A percentile compares a stretch with the other conserved stretches of the same genome.
Conservation (phyloP, 176 grass and related monocot genomes). For the Chloris gayana region DNA sequence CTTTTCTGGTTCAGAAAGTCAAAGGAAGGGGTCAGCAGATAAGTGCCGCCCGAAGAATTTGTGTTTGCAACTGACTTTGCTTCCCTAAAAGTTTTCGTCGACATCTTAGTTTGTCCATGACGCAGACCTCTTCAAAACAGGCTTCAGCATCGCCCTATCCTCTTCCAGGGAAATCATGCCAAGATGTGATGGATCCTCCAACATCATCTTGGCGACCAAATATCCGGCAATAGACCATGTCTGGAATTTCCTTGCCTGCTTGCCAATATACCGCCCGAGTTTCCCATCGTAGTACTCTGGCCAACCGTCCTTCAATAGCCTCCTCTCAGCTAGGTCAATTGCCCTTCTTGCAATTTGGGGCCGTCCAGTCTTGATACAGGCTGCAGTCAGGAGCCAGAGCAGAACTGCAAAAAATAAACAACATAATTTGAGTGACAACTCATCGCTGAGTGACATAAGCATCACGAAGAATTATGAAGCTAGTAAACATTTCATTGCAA, state of each 20-base stretch:
- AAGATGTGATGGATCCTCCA: constrained; percentile 79
- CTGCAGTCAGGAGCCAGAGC: constrained; percentile 87
- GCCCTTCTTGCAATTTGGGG: constrained; percentile 80
- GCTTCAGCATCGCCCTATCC: constrained; percentile 57
- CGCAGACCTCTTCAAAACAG: constrained; percentile 68
- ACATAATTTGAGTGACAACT: neutral
- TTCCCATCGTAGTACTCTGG: constrained; percentile 98
- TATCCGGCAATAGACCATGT: constrained; percentile 95
- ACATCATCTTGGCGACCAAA: constrained; percentile 94
- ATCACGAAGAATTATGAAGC: neutral
- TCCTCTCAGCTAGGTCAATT: constrained; percentile 71
- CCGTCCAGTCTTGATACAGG: constrained; percentile 83
- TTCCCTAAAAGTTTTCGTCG: constrained; percentile 37
- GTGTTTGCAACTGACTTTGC: constrained; percentile 39
- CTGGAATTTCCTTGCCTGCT: constrained; percentile 90
- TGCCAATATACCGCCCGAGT: constrained; percentile 78
- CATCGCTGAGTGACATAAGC: no score
- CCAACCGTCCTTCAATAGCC: constrained; percentile 83
- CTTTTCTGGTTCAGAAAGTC: constrained; percentile 30
- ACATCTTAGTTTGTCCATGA: constrained; percentile 76
- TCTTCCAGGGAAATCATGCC: constrained; percentile 78
- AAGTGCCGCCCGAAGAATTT: constrained; percentile 42
- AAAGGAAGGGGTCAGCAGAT: constrained; percentile 25
- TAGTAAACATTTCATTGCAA: neutral
- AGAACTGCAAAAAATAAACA: constrained; percentile 62